A percentile compares a stretch with the other conserved stretches of the same genome.
phyloP scores from a whole-genome alignment of 495 filamentous ascomycete species.

The Clavariopsis aquatica region DNA sequence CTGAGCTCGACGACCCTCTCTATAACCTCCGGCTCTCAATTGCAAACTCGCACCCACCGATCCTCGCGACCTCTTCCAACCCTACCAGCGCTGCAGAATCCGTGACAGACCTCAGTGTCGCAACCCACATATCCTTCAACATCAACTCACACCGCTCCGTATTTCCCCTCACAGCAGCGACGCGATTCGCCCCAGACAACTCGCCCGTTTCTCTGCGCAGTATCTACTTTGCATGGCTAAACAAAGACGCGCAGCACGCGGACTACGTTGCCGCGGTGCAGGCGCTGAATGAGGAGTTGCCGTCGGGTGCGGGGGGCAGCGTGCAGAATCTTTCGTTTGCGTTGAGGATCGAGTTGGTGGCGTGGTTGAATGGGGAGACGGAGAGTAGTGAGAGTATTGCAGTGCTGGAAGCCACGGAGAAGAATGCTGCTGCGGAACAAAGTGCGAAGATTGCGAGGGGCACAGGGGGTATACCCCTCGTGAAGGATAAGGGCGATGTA shows the following conservation, averaged over 20 bases:
- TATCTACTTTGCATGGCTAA: slow-evolving; percentile 92
- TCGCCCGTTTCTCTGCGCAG: slow-evolving; percentile 83
- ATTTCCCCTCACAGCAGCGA: slow-evolving; percentile 73
- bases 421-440: slow-evolving; percentile 50
- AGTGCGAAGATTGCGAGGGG: slow-evolving; percentile 55
- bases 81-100: slow-evolving; percentile 50
- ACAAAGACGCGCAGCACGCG: slow-evolving; percentile 81
- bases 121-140: slow-evolving; percentile 80
- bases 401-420: slow-evolving; percentile 64
- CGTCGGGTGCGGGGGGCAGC: slow-evolving; percentile 54
- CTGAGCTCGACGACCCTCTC: slow-evolving; percentile 62
- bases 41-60: slow-evolving; percentile 62
- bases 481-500: slow-evolving; percentile 51
- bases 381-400: slow-evolving; percentile 93
- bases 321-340: slow-evolving; percentile 87
- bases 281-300: slow-evolving; percentile 76
- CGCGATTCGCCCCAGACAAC: slow-evolving; percentile 76
- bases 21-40: slow-evolving; percentile 78
- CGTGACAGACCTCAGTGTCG: slow-evolving; percentile 64
- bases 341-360: slow-evolving; percentile 84
- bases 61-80: slow-evolving; percentile 68
- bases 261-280: slow-evolving; percentile 86
- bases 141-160: slow-evolving; percentile 58
- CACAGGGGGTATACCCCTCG: slow-evolving; percentile 43
- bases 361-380: slow-evolving; percentile 84